Base-by-base conservation (phyloP, 306 rosid genomes). In the Mimosa pudica region DNA sequence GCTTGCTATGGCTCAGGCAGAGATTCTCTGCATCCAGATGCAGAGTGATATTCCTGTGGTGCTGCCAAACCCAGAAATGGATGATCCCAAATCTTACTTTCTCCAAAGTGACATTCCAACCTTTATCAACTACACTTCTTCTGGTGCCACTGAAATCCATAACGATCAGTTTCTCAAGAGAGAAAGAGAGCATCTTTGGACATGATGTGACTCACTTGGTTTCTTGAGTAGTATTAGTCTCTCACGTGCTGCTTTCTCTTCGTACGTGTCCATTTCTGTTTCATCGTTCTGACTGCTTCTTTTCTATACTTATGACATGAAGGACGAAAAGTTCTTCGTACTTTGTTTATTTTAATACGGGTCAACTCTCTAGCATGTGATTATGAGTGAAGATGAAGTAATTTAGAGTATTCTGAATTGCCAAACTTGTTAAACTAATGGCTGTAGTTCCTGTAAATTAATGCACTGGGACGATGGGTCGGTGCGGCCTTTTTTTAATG, bases 1-100 rank as follows among this genome's bases (percentile, higher is more conserved):
- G 70, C 92, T 95, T 13, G 96, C 99, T 3, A 86, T 93, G 61
- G 98, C 96, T 57, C 94, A 95, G 64, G 94, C 99, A 18, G 98
- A 95, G 87, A 91, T 95, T 10, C 92, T 93, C 47, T 91, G 97
- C 85, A 83, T 87, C 66, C 98, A 93, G 75, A 91, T 93, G 98
- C 92, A 90, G 75, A 82, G 88, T 30, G 94, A 88, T 24, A 24
- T 24, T 47, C 84, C 89, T 1, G 76, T 79, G 75, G 71, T 86
- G 77, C 81, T 69, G 79, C 82, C 75, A n/a, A 13, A 55, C 80
- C 71, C 54, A 45, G 80, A 77, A 81, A 74, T 77, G 18, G 71
- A 85, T 35, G 85, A 87, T 35, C 86, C 86, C 42, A 89, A 86
- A 65, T 51, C 90, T 4, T 81, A 78, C 73, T 73, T 73, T 63